Base-by-base conservation (phyloP, 1,284 basidiomycete species). In the Abortiporus biennis region DNA sequence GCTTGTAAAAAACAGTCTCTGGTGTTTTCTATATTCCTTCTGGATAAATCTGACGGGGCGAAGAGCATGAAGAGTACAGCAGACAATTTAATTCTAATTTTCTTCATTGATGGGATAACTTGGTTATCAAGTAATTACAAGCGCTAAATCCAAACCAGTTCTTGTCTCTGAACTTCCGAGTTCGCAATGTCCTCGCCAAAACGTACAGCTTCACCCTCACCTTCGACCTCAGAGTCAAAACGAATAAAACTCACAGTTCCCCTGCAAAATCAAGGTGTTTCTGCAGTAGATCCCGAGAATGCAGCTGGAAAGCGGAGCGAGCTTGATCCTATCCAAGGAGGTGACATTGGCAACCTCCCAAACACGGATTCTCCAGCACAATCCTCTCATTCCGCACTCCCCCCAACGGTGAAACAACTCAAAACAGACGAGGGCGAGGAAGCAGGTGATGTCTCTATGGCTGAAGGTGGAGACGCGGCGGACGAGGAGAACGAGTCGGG, bases 271-370 rank as follows among this genome's bases (percentile, higher is more conserved):
- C 78, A 85, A 54, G 81, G 80, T 22, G 82, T 71, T 11, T 65
- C 72, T 6, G 74, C 78, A 22, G 82, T 88, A 4, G 84, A 87
- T 61, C 80, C 78, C 12, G 82, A 86, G 52, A 82, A 77, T 54
- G 83, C 85, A 29, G 66, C 69, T 1, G 85, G 85, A 52, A 88
- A 87, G 62, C 80, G 81, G 47, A 75, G 72, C 58, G 85, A 88
- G 58, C 73, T 85, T 42, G 85, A 88, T 52, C 85, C 85, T 42
- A 70, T 88, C 38, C 71, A 74, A 47, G 75, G 76, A 34, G 72
- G 73, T 13, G 85, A 88, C 53, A 74, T 88, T 52, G 82, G 72
- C 38, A 88, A 88, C 63, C 62, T 88, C 20, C 76, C 75, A 12
- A 69, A 78, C 13, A 69, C 70, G 19, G 68, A 68, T 31, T 56